A percentile compares a stretch with the other conserved stretches of the same genome.
phyloP scores from a whole-genome alignment of 2,329 filamentous ascomycete species.

The Ceratocystis eucalypticola region DNA sequence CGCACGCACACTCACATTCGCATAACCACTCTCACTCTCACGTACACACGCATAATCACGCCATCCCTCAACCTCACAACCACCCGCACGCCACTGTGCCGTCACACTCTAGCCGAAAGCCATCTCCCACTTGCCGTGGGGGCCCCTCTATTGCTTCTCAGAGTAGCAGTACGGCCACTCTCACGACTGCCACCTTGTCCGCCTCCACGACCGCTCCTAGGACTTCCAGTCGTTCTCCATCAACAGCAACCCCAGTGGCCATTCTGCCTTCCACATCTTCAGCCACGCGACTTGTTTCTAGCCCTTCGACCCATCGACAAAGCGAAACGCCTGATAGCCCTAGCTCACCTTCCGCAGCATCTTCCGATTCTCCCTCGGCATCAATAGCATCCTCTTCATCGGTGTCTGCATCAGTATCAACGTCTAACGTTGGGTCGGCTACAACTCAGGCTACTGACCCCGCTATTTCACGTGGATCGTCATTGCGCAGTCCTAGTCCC shows the following conservation, averaged over 20 bases:
- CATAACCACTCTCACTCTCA: background rate
- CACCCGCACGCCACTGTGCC: background rate
- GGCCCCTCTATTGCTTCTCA: background rate
- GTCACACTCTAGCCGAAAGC: background rate
- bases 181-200: no score
- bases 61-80: background rate
- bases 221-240: background rate
- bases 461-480: background rate
- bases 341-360: background rate
- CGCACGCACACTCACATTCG: background rate
- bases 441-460: conserved; percentile 14
- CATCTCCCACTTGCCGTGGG: background rate
- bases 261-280: background rate
- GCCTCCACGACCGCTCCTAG: background rate
- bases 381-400: conserved; percentile 8
- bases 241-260: background rate
- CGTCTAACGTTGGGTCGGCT: conserved; percentile 12
- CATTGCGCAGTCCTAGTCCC: conserved; percentile 8
- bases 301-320: background rate
- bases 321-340: background rate
- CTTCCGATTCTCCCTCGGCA: background rate
- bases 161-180: background rate
- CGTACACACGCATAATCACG: background rate
- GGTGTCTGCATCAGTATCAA: background rate
- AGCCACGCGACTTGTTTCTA: background rate